Conservation (phyloP, 2,329 filamentous ascomycete species). For the Diaporthe ilicicola region DNA sequence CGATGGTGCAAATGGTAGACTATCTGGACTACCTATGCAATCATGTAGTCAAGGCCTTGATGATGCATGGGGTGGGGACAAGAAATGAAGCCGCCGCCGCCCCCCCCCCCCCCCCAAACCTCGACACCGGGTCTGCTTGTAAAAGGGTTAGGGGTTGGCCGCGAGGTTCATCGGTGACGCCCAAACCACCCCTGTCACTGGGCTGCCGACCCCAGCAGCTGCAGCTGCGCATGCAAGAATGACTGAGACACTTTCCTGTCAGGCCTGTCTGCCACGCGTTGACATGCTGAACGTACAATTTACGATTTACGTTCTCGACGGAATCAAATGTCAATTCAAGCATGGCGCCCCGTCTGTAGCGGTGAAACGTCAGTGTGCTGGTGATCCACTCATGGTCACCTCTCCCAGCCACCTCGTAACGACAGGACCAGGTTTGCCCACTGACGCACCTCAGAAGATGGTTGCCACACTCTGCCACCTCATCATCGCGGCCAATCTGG, state of each 20-base stretch:
- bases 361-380: constrained; percentile 20
- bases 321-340: background rate
- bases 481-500: constrained; percentile 7
- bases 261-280: background rate
- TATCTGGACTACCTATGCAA: no score
- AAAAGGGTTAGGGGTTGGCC: background rate
- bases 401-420: constrained; percentile 22
- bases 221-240: background rate
- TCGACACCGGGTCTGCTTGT: no score
- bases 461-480: constrained; percentile 10
- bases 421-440: constrained; percentile 7
- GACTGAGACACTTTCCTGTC: background rate
- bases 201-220: background rate
- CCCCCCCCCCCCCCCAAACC: no score
- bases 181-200: background rate
- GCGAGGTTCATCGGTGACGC: background rate
- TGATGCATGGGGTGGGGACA: no score
- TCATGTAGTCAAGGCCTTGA: no score
- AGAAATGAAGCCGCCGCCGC: no score
- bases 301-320: no score
- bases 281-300: background rate
- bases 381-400: constrained; percentile 6
- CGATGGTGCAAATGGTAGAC: no score
- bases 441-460: constrained; percentile 4
- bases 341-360: background rate